phyloP scores from a whole-genome alignment of 2,329 filamentous ascomycete species.

The Aquanectria penicillioides region DNA sequence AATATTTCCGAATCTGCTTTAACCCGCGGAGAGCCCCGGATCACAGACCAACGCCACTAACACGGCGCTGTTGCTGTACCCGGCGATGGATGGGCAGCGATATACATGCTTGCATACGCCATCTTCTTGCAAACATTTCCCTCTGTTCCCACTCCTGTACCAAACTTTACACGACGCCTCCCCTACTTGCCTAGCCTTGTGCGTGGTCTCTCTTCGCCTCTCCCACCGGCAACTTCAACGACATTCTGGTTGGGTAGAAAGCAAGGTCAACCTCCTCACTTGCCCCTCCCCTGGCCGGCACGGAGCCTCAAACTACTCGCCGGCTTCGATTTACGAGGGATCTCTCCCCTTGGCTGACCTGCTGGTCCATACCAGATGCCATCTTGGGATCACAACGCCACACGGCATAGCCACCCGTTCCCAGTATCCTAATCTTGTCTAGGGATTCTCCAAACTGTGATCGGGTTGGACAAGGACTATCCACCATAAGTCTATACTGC shows the following conservation, averaged over 20 bases:
- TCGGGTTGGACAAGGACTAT: conserved; percentile 32
- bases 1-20: conserved; percentile 62
- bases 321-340: neutral
- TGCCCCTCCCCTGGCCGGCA: conserved; percentile 1
- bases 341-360: conserved; percentile 6
- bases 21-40: conserved; percentile 57
- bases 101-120: conserved; percentile 45
- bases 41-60: conserved; percentile 49
- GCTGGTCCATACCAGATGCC: conserved; percentile 20
- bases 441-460: conserved; percentile 27
- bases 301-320: conserved; percentile 1
- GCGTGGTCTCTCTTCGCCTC: conserved; percentile 37
- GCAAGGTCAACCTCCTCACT: conserved; percentile 8
- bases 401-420: conserved; percentile 24
- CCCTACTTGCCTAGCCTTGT: conserved; percentile 41
- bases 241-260: conserved; percentile 19
- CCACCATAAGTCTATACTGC: conserved; percentile 33
- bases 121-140: conserved; percentile 38
- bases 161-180: conserved; percentile 40
- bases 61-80: conserved; percentile 46
- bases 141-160: conserved; percentile 39
- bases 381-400: conserved; percentile 23
- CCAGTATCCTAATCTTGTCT: conserved; percentile 26
- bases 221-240: conserved; percentile 33
- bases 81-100: conserved; percentile 44